phyloP scores from a whole-genome alignment of 2,329 filamentous ascomycete genomes.

The Fusarium illudens region DNA sequence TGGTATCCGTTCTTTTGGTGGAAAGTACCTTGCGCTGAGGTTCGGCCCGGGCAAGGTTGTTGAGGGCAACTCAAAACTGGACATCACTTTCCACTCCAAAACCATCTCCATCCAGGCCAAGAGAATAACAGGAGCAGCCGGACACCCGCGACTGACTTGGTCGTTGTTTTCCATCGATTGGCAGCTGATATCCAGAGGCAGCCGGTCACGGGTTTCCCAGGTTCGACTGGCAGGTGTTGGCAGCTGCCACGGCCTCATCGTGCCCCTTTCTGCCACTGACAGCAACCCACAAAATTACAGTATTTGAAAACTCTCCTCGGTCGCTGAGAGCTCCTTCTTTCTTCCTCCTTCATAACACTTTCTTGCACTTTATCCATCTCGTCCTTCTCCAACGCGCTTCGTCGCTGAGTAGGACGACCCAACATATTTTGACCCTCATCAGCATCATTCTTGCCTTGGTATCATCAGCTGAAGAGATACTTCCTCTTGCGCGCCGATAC shows the following conservation, averaged over 20 bases:
- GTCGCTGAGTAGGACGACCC: constrained; percentile 3
- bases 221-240: constrained; percentile 9
- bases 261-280: constrained; percentile 3
- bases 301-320: constrained; percentile 11
- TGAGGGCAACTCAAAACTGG: not conserved
- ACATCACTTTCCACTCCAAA: not conserved
- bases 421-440: constrained; percentile 19
- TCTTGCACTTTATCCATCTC: not conserved
- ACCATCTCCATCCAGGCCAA: not conserved
- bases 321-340: constrained; percentile 3
- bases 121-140: not conserved
- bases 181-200: not conserved
- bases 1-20: not conserved
- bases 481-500: constrained; percentile 22
- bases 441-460: constrained; percentile 38
- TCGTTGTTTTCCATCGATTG: not conserved
- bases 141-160: not conserved
- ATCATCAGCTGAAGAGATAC: constrained; percentile 8
- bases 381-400: constrained; percentile 9
- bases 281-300: not conserved
- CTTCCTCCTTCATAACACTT: constrained; percentile 22
- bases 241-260: constrained; percentile 1
- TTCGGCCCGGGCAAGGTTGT: not conserved
- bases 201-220: not conserved
- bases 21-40: not conserved